Percentiles rank a stretch among this genome's conserved stretches.
Evolutionary conservation across 805 yeast genomes (phyloP).

Genomic region (Yarrowia sp.): DNA sequence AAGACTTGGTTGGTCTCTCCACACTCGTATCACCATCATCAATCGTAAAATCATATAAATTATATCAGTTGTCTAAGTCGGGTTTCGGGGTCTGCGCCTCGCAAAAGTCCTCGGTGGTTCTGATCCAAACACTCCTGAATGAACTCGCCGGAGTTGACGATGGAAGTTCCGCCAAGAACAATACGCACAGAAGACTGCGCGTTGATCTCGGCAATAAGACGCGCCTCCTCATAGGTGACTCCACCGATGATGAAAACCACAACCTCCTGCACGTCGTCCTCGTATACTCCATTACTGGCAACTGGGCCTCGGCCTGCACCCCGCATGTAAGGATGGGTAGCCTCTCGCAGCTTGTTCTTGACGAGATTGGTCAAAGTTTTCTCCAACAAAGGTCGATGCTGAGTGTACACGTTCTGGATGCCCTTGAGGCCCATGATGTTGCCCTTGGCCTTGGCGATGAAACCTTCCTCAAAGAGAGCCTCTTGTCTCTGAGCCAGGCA

Average conservation of each 20-base stretch:
- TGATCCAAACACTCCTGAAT: conserved; percentile 31
- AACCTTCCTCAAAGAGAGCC: conserved; percentile 42
- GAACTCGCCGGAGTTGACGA: conserved; percentile 49
- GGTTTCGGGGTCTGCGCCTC: conserved; percentile 18
- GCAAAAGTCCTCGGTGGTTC: conserved; percentile 9
- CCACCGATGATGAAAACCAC: conserved; percentile 68
- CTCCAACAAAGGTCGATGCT: conserved; percentile 76
- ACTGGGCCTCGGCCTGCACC: conserved; percentile 7
- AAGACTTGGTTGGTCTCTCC: too few relatives aligned
- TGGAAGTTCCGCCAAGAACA: conserved; percentile 77
- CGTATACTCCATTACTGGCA: conserved; percentile 30
- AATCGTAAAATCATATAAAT: conserved; percentile 12
- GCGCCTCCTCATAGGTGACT: conserved; percentile 86
- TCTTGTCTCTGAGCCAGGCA: conserved; percentile 49
- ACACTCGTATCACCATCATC: neutral
- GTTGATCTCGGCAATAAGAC: conserved; percentile 72
- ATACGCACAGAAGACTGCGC: conserved; percentile 53
- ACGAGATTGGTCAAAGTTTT: conserved; percentile 44
- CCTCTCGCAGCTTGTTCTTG: conserved; percentile 23
- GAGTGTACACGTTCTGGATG: conserved; percentile 70
- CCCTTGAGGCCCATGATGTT: conserved; percentile 47
- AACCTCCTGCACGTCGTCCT: conserved; percentile 39
- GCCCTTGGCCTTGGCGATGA: conserved; percentile 44
- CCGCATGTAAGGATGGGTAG: conserved; percentile 21
- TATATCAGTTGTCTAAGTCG: conserved; percentile 20